phyloP scores from a whole-genome alignment of 352 stramenopile genomes.

The Globisporangium spiculum region DNA sequence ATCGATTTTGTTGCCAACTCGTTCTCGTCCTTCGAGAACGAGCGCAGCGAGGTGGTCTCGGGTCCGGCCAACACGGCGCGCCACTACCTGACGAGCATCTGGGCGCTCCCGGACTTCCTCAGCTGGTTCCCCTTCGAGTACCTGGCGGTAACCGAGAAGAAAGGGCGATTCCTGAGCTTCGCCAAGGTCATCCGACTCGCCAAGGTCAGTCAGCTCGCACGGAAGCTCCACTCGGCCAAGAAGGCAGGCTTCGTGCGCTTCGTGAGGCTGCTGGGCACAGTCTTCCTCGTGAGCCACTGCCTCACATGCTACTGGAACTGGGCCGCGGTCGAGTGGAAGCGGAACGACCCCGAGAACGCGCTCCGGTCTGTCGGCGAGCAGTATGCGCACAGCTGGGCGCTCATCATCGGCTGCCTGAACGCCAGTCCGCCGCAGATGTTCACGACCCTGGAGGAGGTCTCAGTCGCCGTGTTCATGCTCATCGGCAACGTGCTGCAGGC shows the following conservation, averaged over 20 bases:
- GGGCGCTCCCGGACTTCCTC: slow-evolving; percentile 61
- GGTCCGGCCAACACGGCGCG: slow-evolving; percentile 33
- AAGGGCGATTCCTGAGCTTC: slow-evolving; percentile 56
- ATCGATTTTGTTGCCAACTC: slow-evolving; percentile 55
- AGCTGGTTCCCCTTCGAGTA: slow-evolving; percentile 69
- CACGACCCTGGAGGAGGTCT: slow-evolving; percentile 44
- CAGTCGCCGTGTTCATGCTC: slow-evolving; percentile 68
- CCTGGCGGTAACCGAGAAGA: slow-evolving; percentile 21
- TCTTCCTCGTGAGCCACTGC: slow-evolving; percentile 53
- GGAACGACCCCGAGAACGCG: slow-evolving; percentile 28
- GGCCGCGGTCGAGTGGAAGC: slow-evolving; percentile 43
- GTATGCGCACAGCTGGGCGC: slow-evolving; percentile 51
- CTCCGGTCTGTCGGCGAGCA: slow-evolving; percentile 25
- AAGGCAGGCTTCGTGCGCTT: slow-evolving; percentile 66
- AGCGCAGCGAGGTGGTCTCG: slow-evolving; percentile 48
- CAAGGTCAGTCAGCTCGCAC: slow-evolving; percentile 61
- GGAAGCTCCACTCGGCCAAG: slow-evolving; percentile 56
- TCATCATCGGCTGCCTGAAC: slow-evolving; percentile 63
- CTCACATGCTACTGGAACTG: slow-evolving; percentile 67
- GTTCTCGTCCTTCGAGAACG: slow-evolving; percentile 52
- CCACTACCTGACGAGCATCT: slow-evolving; percentile 54
- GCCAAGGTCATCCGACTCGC: slow-evolving; percentile 64
- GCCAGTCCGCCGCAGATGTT: slow-evolving; percentile 57
- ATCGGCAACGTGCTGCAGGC: slow-evolving; percentile 67
- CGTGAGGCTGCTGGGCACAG: slow-evolving; percentile 42